Evolutionary conservation across 257 asterid genomes (phyloP).

Genomic region (Scutellaria baicalensis): DNA sequence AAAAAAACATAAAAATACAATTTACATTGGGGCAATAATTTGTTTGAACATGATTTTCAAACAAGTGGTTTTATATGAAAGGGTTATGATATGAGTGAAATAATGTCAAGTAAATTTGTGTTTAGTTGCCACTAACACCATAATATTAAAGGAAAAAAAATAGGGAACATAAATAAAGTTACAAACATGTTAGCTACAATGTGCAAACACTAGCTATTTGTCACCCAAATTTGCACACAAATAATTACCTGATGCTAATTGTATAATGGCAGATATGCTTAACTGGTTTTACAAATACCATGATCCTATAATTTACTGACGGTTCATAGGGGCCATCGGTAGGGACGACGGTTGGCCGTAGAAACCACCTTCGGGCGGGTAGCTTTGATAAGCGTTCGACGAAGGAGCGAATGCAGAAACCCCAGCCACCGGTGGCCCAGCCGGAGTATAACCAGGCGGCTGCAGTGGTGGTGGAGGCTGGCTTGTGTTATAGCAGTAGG

Average conservation of each 20-base stretch:
- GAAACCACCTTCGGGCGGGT: constrained; percentile 53
- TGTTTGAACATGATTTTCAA: too few relatives aligned
- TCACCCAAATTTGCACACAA: background rate
- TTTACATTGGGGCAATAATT: too few relatives aligned
- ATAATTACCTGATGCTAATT: background rate
- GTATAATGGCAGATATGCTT: background rate
- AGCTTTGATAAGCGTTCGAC: constrained; percentile 35
- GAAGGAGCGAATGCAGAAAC: constrained; percentile 27
- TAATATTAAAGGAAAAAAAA: background rate
- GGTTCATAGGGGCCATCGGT: constrained; percentile 62
- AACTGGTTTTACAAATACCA: background rate
- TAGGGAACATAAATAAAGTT: background rate
- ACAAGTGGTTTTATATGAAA: too few relatives aligned
- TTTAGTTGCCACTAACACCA: background rate
- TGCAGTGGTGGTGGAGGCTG: constrained; percentile 30
- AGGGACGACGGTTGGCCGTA: constrained; percentile 50
- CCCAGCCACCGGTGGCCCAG: constrained; percentile 34
- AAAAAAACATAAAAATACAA: too few relatives aligned
- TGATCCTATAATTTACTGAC: constrained; percentile 22
- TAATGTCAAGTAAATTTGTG: too few relatives aligned
- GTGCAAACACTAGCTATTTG: background rate
- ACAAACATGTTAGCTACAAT: constrained; percentile 14
- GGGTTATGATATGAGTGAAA: too few relatives aligned
- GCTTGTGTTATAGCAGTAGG: constrained; percentile 38
- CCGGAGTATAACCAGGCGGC: constrained; percentile 29